These are phyloP conservation scores for Dacryopinax primogenitus DNA, from an alignment of 768 basidiomycete species.

Conservation along the genomic window DNA sequence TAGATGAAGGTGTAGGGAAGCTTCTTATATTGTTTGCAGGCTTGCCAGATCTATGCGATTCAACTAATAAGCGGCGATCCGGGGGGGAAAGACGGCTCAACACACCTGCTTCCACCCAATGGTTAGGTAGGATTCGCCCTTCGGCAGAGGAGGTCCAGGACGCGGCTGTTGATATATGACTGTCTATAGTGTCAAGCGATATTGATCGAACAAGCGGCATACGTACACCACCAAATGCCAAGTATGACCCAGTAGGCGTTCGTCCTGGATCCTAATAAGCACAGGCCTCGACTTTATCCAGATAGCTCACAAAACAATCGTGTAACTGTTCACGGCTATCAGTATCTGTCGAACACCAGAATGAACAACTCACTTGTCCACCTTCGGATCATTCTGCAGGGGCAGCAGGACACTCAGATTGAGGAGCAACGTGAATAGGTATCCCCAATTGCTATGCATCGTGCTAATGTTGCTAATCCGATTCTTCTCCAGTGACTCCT, in stretches of 20 bases:
- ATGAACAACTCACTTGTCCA: conserved; percentile 38
- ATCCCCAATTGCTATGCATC: conserved; percentile 64
- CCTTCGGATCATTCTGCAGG: conserved; percentile 41
- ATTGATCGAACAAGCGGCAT: neutral
- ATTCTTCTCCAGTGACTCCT: conserved; percentile 74
- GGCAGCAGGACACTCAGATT: conserved; percentile 63
- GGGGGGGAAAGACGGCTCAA: neutral
- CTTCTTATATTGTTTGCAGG: conserved; percentile 59
- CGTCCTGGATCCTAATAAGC: conserved; percentile 32
- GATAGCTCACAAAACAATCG: conserved; percentile 46
- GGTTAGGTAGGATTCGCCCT: conserved; percentile 61
- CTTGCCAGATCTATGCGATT: conserved; percentile 53
- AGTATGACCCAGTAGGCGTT: conserved; percentile 65
- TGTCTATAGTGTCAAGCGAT: conserved; percentile 21
- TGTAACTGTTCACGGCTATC: conserved; percentile 32
- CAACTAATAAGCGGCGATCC: conserved; percentile 3
- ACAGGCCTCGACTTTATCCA: neutral
- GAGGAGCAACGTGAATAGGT: conserved; percentile 48
- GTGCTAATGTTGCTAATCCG: conserved; percentile 74
- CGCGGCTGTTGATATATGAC: conserved; percentile 79
- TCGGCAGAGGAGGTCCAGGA: conserved; percentile 65
- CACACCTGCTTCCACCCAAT: conserved; percentile 78
- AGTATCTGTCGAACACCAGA: conserved; percentile 7
- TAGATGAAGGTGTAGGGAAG: conserved; percentile 76
- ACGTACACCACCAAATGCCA: conserved; percentile 82